These are phyloP conservation scores for Solioccasus polychromus DNA, from an alignment of 768 basidiomycete genomes.

Conservation along the genomic window DNA sequence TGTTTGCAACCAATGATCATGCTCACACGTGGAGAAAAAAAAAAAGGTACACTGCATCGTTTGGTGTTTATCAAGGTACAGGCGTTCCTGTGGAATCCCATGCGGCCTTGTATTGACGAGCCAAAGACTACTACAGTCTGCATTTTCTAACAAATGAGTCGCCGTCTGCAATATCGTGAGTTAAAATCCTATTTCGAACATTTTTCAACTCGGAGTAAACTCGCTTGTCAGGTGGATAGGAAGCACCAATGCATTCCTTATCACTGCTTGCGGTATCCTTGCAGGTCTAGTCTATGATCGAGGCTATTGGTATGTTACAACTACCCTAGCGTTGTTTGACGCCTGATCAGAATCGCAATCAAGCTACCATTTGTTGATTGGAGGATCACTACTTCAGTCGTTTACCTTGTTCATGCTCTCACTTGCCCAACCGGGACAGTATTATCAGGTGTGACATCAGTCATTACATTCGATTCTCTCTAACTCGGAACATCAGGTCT, in stretches of 20 bases:
- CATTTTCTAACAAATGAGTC: constrained; percentile 34
- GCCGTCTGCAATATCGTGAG: constrained; percentile 37
- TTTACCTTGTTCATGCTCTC: constrained; percentile 45
- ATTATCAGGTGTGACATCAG: constrained; percentile 38
- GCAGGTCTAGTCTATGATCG: constrained; percentile 47
- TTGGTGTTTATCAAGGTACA: constrained; percentile 41
- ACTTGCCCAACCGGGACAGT: constrained; percentile 37
- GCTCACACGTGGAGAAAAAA: constrained; percentile 1
- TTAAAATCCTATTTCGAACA: background rate
- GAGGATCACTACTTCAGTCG: constrained; percentile 43
- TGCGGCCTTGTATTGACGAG: background rate
- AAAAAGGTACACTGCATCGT: constrained; percentile 33
- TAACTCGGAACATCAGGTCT: constrained; percentile 31
- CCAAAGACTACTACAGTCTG: constrained; percentile 37
- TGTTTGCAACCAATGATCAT: background rate
- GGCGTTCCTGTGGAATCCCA: background rate
- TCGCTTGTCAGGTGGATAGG: constrained; percentile 40
- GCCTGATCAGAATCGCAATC: background rate
- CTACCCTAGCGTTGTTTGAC: background rate
- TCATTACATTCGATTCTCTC: background rate
- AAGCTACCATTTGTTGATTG: constrained; percentile 45
- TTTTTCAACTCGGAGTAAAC: background rate
- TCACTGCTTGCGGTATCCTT: constrained; percentile 36
- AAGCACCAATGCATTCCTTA: constrained; percentile 42
- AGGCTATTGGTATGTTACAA: constrained; percentile 44